Percentiles rank a stretch among this genome's conserved stretches.
These are phyloP conservation scores for Galium porrigens DNA, from an alignment of 305 asterid genomes.

Conservation along the genomic window DNA sequence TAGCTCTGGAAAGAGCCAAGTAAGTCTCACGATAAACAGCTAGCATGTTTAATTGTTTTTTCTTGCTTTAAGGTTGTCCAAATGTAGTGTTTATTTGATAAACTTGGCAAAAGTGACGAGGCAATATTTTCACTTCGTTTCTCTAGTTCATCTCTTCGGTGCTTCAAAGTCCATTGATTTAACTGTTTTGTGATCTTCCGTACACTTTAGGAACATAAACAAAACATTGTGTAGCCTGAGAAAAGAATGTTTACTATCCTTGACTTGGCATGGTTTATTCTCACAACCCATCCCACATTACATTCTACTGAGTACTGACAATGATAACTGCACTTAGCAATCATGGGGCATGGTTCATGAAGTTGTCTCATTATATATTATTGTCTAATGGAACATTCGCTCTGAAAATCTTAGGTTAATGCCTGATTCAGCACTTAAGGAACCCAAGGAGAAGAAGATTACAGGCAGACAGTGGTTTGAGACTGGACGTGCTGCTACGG, in stretches of 20 bases:
- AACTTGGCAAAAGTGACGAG: background rate
- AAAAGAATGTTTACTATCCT: background rate
- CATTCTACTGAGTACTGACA: background rate
- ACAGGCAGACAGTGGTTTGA: slow-evolving; percentile 93
- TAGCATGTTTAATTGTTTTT: slow-evolving; percentile 13
- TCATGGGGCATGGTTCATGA: background rate
- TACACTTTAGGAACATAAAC: background rate
- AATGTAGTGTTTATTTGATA: background rate
- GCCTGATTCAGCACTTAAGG: slow-evolving; percentile 85
- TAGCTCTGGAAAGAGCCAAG: slow-evolving; percentile 96
- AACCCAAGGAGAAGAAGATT: slow-evolving; percentile 72
- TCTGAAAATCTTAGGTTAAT: slow-evolving; percentile 47
- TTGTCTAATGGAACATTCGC: slow-evolving; percentile 11
- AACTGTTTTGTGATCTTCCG: background rate
- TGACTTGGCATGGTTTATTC: background rate
- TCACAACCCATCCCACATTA: background rate
- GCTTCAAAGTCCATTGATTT: background rate
- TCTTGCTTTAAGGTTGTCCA: slow-evolving; percentile 10
- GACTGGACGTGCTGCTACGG: slow-evolving; percentile 66
- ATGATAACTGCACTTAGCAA: background rate
- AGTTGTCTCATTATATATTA: slow-evolving; percentile 1
- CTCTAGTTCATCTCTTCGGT: too few species aligned
- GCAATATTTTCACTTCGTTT: background rate
- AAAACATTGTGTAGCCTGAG: background rate
- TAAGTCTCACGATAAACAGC: slow-evolving; percentile 31